Percentiles rank a stretch among this genome's conserved stretches.
Evolutionary conservation across 352 stramenopile genomes (phyloP).

Genomic region (Phytopythium cucurbitacearum): DNA sequence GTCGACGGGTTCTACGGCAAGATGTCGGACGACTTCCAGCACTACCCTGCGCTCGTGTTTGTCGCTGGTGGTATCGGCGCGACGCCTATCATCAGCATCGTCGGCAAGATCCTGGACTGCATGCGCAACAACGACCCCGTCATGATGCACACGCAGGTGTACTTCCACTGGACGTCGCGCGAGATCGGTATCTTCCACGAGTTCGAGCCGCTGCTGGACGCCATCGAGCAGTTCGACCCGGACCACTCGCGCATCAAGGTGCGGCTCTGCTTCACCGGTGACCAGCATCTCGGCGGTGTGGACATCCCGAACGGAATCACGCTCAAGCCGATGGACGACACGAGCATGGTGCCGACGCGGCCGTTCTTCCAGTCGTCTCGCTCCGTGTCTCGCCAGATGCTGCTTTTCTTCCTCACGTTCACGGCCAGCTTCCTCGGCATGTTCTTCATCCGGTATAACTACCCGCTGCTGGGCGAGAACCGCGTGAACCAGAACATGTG

Average conservation of each 20-base stretch:
- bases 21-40: conserved; percentile 80
- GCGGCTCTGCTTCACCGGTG: conserved; percentile 73
- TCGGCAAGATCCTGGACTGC: conserved; percentile 82
- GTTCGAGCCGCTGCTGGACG: conserved; percentile 75
- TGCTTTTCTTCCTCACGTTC: conserved; percentile 82
- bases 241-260: conserved; percentile 65
- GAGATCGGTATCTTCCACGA: conserved; percentile 84
- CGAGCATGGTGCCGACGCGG: conserved; percentile 68
- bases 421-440: conserved; percentile 64
- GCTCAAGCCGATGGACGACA: conserved; percentile 81
- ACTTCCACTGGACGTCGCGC: conserved; percentile 83
- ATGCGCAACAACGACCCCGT: conserved; percentile 77
- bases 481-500: conserved; percentile 74
- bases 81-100: conserved; percentile 85
- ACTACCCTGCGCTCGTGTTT: conserved; percentile 77
- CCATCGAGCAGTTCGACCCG: conserved; percentile 72
- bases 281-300: conserved; percentile 70
- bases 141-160: conserved; percentile 66
- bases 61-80: conserved; percentile 84
- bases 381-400: conserved; percentile 63
- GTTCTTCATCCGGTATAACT: conserved; percentile 66
- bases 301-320: conserved; percentile 71
- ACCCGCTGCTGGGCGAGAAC: conserved; percentile 60
- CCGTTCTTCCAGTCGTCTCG: conserved; percentile 73
- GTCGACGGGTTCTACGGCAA: conserved; percentile 83